These are phyloP conservation scores for Verticillium nonalfalfae DNA, from an alignment of 2,329 filamentous ascomycete genomes.

Conservation along the genomic window DNA sequence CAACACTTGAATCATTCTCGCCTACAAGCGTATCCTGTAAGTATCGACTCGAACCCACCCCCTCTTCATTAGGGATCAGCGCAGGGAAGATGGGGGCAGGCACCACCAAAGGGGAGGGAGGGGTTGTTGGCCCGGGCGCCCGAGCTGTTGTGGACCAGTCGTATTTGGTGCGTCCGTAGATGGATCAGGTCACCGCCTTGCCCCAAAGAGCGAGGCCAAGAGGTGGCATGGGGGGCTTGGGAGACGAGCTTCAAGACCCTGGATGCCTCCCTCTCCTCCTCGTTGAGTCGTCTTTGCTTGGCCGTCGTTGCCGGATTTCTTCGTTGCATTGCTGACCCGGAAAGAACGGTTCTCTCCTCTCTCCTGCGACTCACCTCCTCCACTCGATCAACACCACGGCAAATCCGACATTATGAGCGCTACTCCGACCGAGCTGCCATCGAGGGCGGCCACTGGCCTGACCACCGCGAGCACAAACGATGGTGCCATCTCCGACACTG, in stretches of 20 bases:
- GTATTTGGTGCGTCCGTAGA: not conserved
- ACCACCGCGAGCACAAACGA: constrained; percentile 30
- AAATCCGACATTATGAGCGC: constrained; percentile 16
- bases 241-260: not conserved
- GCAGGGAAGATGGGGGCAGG: not conserved
- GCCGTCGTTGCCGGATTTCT: not conserved
- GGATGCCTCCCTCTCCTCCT: not conserved
- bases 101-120: not conserved
- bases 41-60: not conserved
- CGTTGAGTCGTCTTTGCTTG: not conserved
- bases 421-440: constrained; percentile 26
- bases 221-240: not conserved
- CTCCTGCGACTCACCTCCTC: not conserved
- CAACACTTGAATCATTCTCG: not conserved
- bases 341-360: not conserved
- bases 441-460: constrained; percentile 36
- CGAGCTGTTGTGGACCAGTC: not conserved
- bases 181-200: not conserved
- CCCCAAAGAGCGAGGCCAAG: not conserved
- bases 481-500: constrained; percentile 52
- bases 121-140: not conserved
- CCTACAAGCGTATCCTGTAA: not conserved
- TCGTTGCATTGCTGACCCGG: not conserved
- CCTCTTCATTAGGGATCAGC: not conserved
- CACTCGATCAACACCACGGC: not conserved